These are phyloP conservation scores for Talaromyces proteolyticus DNA, from an alignment of 495 filamentous ascomycete species.

Conservation along the genomic window DNA sequence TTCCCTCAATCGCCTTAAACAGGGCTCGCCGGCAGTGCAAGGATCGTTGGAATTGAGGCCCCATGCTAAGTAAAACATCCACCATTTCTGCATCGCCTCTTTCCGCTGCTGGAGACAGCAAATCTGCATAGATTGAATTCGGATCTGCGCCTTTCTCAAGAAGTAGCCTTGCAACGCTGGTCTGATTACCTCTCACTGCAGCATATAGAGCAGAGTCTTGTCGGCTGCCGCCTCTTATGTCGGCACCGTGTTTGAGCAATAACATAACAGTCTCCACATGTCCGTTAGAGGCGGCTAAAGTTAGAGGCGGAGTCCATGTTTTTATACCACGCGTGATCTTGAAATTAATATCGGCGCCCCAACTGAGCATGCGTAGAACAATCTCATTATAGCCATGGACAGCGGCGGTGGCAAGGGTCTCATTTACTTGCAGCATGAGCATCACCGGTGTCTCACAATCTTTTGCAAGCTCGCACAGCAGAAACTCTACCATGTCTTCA, in stretches of 20 bases:
- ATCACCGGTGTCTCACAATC: background rate
- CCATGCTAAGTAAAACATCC: background rate
- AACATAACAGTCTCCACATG: background rate
- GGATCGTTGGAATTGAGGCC: background rate
- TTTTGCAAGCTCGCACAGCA: background rate
- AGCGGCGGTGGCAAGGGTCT: background rate
- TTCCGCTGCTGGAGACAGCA: background rate
- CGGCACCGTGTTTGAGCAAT: background rate
- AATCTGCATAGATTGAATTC: slow-evolving; percentile 45
- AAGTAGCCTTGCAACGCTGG: slow-evolving; percentile 18
- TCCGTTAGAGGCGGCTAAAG: background rate
- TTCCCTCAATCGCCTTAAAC: slow-evolving; percentile 32
- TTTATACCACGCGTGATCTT: background rate
- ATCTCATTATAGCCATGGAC: background rate
- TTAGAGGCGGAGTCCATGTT: background rate
- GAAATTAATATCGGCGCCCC: background rate
- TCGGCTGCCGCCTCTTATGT: background rate
- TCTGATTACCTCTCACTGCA: background rate
- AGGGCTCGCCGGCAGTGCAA: slow-evolving; percentile 35
- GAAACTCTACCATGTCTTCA: background rate
- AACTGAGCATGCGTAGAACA: background rate
- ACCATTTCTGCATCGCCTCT: background rate
- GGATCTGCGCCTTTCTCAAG: slow-evolving; percentile 46
- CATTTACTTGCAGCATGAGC: background rate
- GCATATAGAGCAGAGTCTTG: background rate